These are phyloP conservation scores for Heterobasidion annosum DNA, from an alignment of 1,284 basidiomycete genomes.

Conservation along the genomic window DNA sequence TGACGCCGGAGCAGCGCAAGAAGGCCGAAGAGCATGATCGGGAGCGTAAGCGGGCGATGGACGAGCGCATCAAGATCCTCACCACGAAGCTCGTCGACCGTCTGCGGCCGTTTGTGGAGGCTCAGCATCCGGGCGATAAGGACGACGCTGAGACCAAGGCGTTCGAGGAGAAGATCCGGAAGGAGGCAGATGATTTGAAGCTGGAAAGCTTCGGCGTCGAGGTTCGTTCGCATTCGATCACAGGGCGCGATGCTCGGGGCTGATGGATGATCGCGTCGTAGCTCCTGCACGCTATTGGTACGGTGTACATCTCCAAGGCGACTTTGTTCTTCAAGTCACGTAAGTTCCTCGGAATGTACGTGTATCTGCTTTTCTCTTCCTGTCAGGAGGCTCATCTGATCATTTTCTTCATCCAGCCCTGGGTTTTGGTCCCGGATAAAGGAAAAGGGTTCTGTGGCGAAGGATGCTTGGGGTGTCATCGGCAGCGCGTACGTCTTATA, in stretches of 20 bases:
- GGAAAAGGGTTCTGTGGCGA: slow-evolving; percentile 88
- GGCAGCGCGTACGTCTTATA: slow-evolving; percentile 69
- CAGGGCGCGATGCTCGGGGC: neutral
- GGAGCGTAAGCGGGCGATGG: slow-evolving; percentile 73
- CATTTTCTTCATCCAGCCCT: slow-evolving; percentile 39
- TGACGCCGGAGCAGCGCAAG: slow-evolving; percentile 78
- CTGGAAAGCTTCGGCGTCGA: slow-evolving; percentile 98
- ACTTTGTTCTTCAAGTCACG: slow-evolving; percentile 87
- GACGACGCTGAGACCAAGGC: slow-evolving; percentile 78
- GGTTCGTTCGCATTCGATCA: slow-evolving; percentile 31
- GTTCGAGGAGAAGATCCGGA: slow-evolving; percentile 72
- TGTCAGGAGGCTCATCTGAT: neutral
- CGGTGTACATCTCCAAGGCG: slow-evolving; percentile 90
- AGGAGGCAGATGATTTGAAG: slow-evolving; percentile 95
- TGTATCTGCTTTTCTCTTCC: slow-evolving; percentile 9
- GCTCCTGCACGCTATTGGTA: slow-evolving; percentile 81
- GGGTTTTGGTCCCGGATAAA: slow-evolving; percentile 94
- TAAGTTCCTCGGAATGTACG: slow-evolving; percentile 85
- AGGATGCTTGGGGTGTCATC: slow-evolving; percentile 91
- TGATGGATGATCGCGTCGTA: slow-evolving; percentile 18
- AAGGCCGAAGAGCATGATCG: slow-evolving; percentile 76
- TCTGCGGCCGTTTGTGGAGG: slow-evolving; percentile 83
- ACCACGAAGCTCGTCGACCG: slow-evolving; percentile 76
- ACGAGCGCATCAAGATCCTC: slow-evolving; percentile 66
- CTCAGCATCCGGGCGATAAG: slow-evolving; percentile 78